A percentile compares a stretch with the other conserved stretches of the same genome.
These are phyloP conservation scores for Starmera stellimalicola DNA, from an alignment of 1,139 yeast genomes.

Conservation along the genomic window DNA sequence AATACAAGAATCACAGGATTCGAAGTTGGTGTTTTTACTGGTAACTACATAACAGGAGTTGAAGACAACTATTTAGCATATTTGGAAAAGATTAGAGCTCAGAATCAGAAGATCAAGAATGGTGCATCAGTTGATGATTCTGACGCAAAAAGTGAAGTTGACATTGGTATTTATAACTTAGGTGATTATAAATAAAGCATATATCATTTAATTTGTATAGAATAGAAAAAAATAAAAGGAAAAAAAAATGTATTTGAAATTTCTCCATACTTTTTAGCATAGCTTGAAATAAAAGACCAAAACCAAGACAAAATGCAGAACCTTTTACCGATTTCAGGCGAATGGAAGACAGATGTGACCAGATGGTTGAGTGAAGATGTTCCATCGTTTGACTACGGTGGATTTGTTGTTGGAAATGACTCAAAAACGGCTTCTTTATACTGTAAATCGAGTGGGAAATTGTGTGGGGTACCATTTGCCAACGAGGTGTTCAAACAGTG, in stretches of 20 bases:
- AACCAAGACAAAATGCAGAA: slow-evolving; percentile 13
- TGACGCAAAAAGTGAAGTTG: slow-evolving; percentile 82
- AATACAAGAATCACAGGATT: slow-evolving; percentile 43
- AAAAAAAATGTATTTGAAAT: no score
- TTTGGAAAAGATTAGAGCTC: slow-evolving; percentile 75
- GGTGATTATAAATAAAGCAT: slow-evolving; percentile 54
- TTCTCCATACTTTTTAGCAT: no score
- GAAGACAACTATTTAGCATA: slow-evolving; percentile 76
- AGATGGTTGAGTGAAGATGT: slow-evolving; percentile 79
- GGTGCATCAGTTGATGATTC: slow-evolving; percentile 32
- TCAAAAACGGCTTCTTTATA: slow-evolving; percentile 64
- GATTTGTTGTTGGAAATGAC: slow-evolving; percentile 82
- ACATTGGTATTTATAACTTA: slow-evolving; percentile 79
- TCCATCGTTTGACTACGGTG: slow-evolving; percentile 92
- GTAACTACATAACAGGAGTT: slow-evolving; percentile 84
- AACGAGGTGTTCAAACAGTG: slow-evolving; percentile 78
- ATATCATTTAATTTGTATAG: no score
- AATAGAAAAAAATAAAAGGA: no score
- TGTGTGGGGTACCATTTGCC: slow-evolving; percentile 90
- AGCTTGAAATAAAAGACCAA: background rate
- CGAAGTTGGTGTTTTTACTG: slow-evolving; percentile 98
- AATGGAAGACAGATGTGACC: slow-evolving; percentile 73
- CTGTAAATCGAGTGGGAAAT: slow-evolving; percentile 72
- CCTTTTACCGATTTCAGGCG: slow-evolving; percentile 63
- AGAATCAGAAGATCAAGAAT: slow-evolving; percentile 52